A percentile compares a stretch with the other conserved stretches of the same genome.
phyloP scores from a whole-genome alignment of 257 asterid genomes.

The Lavandula angustifolia region DNA sequence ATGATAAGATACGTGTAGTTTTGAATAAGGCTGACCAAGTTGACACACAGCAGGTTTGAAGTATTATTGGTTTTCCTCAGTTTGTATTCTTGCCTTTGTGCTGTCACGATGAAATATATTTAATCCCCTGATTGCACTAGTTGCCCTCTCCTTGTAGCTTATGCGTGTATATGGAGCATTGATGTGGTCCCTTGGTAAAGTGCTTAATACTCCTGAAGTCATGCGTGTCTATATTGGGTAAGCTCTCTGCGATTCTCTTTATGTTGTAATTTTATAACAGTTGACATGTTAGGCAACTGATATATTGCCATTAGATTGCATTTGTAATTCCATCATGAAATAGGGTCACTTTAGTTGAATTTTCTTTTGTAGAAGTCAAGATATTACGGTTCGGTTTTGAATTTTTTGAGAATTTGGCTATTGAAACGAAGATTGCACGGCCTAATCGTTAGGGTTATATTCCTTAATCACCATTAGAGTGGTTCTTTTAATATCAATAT shows the following conservation, averaged over 20 bases:
- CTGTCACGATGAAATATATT: neutral
- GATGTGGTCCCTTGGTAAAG: constrained; percentile 99
- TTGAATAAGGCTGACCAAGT: constrained; percentile 97
- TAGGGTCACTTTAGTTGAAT: constrained; percentile 1
- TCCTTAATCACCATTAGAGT: neutral
- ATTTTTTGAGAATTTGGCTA: constrained; percentile 8
- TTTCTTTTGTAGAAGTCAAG: constrained; percentile 17
- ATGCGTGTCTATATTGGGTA: constrained; percentile 94
- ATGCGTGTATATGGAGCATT: constrained; percentile 98
- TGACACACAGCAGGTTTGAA: constrained; percentile 84
- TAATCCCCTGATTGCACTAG: constrained; percentile 19
- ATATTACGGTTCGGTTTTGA: neutral
- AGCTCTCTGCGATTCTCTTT: constrained; percentile 23
- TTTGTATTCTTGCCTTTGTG: constrained; percentile 15
- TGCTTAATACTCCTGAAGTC: constrained; percentile 92
- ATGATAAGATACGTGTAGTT: constrained; percentile 95
- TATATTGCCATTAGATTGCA: neutral
- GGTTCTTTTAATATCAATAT: neutral
- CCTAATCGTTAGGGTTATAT: neutral
- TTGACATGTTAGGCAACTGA: constrained; percentile 1
- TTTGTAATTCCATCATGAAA: neutral
- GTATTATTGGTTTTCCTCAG: constrained; percentile 7
- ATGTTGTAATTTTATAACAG: neutral
- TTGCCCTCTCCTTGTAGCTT: constrained; percentile 54
- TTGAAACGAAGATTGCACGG: neutral